Evolutionary conservation across 495 filamentous ascomycete species (phyloP), one percentile per base, ranked within the genome.

Genomic region (Tuber borchii): DNA sequence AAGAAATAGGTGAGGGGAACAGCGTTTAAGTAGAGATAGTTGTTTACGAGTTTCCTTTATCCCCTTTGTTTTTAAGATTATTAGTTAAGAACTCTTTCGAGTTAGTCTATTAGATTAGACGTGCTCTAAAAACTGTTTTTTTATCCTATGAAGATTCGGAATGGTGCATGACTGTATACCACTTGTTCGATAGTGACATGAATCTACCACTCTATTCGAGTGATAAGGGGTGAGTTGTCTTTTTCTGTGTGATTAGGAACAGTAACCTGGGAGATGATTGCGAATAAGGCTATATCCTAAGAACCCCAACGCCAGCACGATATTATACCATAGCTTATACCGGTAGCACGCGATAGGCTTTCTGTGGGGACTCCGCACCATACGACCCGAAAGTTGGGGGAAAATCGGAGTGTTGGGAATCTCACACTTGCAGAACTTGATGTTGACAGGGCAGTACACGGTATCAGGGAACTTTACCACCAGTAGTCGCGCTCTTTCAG

Each of bases 1-100:
- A 40, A 20, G 73, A 79, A 34, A 44, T 68, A 42, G 48, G 68
- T 5, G 78, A 79, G 22, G 70, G 56, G 8, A 73, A 79, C 37
- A 79, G 69, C 10, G 78, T 79, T 46, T 79, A 20, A 72, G 73
- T 22, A 31, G 56, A 14, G 17, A 16, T 0, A 61, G 56, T 65
- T 65, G n/a, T 31, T 65, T 16, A 17, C 14, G 26, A 7, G 26
- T 65, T 19, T 65, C 26, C 12, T 65, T 34, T 65, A 65, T 65
- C 17, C 16, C 56, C 4, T 34, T 34, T 65, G 1, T 65, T 65
- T 65, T 17, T 14, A 34, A 65, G 56, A 65, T 34, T 6, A 16
- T 12, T 14, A 31, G 56, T 34, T 65, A 14, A 16, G 26, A 19
- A 34, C 14, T 16, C 12, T 65, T 65, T 31, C 26, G 56, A 34